phyloP scores from a whole-genome alignment of 2,329 filamentous ascomycete species.

The Arachnomyces sp. region DNA sequence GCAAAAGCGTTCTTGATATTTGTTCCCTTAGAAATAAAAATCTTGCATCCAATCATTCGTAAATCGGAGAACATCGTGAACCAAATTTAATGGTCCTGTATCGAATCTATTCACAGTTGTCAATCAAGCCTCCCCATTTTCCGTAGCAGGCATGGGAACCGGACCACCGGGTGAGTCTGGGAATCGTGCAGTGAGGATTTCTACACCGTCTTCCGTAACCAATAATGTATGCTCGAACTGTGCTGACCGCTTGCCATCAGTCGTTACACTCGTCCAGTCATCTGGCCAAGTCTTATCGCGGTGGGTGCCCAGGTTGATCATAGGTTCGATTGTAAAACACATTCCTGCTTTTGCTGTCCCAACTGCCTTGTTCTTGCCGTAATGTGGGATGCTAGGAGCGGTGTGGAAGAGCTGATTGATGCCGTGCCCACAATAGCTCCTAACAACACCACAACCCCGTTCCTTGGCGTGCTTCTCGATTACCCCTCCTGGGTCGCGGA shows the following conservation, averaged over 20 bases:
- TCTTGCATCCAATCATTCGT: not conserved
- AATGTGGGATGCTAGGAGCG: slow-evolving; percentile 90
- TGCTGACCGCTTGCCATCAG: slow-evolving; percentile 80
- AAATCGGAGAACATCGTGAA: too few relatives aligned
- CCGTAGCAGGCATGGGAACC: slow-evolving; percentile 47
- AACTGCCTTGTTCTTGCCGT: slow-evolving; percentile 96
- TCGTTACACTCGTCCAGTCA: slow-evolving; percentile 94
- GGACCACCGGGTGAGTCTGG: slow-evolving; percentile 69
- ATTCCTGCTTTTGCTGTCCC: slow-evolving; percentile 91
- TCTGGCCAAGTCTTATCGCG: slow-evolving; percentile 95
- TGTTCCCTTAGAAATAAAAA: not conserved
- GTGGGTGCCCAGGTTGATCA: slow-evolving; percentile 90
- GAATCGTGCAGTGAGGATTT: slow-evolving; percentile 68
- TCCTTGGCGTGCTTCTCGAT: slow-evolving; percentile 94
- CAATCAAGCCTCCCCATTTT: slow-evolving; percentile 11
- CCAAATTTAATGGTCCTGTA: too few relatives aligned
- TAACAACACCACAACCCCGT: slow-evolving; percentile 79
- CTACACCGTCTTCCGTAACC: slow-evolving; percentile 74
- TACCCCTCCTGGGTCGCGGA: slow-evolving; percentile 86
- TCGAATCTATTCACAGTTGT: too few relatives aligned
- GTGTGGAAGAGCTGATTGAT: slow-evolving; percentile 92
- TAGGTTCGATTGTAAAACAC: slow-evolving; percentile 98
- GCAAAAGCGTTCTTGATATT: not conserved
- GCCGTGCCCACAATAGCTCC: slow-evolving; percentile 93
- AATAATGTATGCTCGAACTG: slow-evolving; percentile 90